These are phyloP conservation scores for Trypanosoma avium DNA, from an alignment of 208 protist species.

Conservation along the genomic window DNA sequence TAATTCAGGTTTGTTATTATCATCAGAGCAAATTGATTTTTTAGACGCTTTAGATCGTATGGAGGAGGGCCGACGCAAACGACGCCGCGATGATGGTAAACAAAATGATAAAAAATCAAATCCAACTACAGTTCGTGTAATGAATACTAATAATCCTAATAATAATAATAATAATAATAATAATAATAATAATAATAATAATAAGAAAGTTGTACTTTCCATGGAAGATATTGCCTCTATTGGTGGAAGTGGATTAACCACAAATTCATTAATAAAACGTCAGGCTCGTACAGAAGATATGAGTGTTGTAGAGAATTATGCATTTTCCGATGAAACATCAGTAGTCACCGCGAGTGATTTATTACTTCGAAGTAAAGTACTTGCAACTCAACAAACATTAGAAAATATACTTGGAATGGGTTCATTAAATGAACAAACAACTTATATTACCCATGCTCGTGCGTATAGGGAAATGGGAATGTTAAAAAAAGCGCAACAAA, in stretches of 20 bases:
- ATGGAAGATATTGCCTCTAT: conserved; percentile 31
- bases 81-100: conserved; percentile 11
- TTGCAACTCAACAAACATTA: conserved; percentile 43
- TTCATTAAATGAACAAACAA: conserved; percentile 76
- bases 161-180: no score
- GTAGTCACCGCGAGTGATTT: conserved; percentile 72
- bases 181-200: not conserved
- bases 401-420: conserved; percentile 71
- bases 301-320: conserved; percentile 65
- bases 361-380: conserved; percentile 34
- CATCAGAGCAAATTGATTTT: conserved; percentile 27
- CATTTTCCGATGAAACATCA: conserved; percentile 66
- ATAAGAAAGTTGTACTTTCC: conserved; percentile 17
- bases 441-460: conserved; percentile 80
- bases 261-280: conserved; percentile 41
- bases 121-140: no score
- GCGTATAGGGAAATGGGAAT: conserved; percentile 76
- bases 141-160: no score
- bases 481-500: conserved; percentile 53
- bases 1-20: no score
- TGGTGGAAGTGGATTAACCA: conserved; percentile 17
- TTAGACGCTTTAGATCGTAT: conserved; percentile 45
- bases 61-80: conserved; percentile 40
- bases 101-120: not conserved
- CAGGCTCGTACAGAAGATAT: conserved; percentile 67